Percentiles rank a stretch among this genome's conserved stretches.
Evolutionary conservation across 2,329 filamentous ascomycete genomes (phyloP).

Genomic region (Hymenotorrendiella dingleyae): DNA sequence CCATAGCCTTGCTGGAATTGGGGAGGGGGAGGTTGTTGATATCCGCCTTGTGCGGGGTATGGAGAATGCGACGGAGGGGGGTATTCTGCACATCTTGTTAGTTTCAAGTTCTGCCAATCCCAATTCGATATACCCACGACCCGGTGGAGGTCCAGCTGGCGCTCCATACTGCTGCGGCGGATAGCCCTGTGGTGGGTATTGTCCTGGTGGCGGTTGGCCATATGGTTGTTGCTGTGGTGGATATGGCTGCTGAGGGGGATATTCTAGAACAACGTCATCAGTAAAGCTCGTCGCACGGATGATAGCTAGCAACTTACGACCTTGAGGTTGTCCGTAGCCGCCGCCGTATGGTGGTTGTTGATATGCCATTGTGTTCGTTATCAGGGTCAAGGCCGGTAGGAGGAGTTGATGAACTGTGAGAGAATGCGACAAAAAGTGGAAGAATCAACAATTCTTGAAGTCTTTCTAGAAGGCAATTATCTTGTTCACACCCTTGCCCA

Average conservation of each 20-base stretch:
- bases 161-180: conserved; percentile 18
- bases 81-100: conserved; percentile 5
- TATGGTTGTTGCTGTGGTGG: conserved; percentile 8
- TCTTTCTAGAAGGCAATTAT: neutral
- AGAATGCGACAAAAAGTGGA: neutral
- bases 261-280: conserved; percentile 6
- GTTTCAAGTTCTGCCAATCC: neutral
- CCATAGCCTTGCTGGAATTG: conserved; percentile 3
- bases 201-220: conserved; percentile 13
- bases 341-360: conserved; percentile 16
- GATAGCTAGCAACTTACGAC: conserved; percentile 9
- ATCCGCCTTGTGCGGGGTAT: conserved; percentile 3
- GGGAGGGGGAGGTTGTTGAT: conserved; percentile 6
- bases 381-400: conserved; percentile 6
- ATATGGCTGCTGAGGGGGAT: conserved; percentile 8
- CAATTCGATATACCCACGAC: conserved; percentile 10
- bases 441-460: neutral
- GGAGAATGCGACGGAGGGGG: conserved; percentile 1
- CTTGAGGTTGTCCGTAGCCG: conserved; percentile 15
- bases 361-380: conserved; percentile 13
- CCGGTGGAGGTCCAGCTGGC: conserved; percentile 12
- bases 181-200: conserved; percentile 13
- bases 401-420: neutral
- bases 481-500: neutral
- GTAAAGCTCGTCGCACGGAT: neutral